These are phyloP conservation scores for Chalaropsis thielavioides DNA, from an alignment of 2,329 filamentous ascomycete genomes.

Conservation along the genomic window DNA sequence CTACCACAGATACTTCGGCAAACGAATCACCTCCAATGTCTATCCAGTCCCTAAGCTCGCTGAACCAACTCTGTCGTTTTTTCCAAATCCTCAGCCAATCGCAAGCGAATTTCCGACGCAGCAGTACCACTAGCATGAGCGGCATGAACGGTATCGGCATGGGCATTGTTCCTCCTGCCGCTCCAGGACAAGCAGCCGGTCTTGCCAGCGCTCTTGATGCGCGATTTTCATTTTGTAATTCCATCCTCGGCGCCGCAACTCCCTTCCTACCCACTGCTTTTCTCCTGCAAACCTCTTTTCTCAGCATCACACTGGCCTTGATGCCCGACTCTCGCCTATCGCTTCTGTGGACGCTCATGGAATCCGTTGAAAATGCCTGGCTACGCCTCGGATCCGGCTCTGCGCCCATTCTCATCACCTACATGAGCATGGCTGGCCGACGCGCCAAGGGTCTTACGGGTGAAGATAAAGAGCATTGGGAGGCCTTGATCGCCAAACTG, in stretches of 20 bases:
- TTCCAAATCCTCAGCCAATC: conserved; percentile 25
- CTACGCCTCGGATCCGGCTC: conserved; percentile 25
- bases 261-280: conserved; percentile 27
- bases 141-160: conserved; percentile 9
- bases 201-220: conserved; percentile 25
- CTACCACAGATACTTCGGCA: not conserved
- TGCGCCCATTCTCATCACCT: conserved; percentile 25
- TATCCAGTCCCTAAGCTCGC: conserved; percentile 27
- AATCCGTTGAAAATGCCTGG: conserved; percentile 23
- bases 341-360: conserved; percentile 26
- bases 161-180: conserved; percentile 20
- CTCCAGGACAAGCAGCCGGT: conserved; percentile 15
- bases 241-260: conserved; percentile 25
- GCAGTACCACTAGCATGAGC: not conserved
- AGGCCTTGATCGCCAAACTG: conserved; percentile 22
- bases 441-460: conserved; percentile 24
- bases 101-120: conserved; percentile 9
- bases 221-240: conserved; percentile 28
- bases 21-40: conserved; percentile 20
- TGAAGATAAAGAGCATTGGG: conserved; percentile 26
- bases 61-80: conserved; percentile 31
- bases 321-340: conserved; percentile 25
- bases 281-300: conserved; percentile 27
- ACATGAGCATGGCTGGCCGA: conserved; percentile 27
- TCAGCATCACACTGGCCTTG: conserved; percentile 26